Conservation (phyloP, 768 basidiomycete genomes). For the Podaxis sp. region DNA sequence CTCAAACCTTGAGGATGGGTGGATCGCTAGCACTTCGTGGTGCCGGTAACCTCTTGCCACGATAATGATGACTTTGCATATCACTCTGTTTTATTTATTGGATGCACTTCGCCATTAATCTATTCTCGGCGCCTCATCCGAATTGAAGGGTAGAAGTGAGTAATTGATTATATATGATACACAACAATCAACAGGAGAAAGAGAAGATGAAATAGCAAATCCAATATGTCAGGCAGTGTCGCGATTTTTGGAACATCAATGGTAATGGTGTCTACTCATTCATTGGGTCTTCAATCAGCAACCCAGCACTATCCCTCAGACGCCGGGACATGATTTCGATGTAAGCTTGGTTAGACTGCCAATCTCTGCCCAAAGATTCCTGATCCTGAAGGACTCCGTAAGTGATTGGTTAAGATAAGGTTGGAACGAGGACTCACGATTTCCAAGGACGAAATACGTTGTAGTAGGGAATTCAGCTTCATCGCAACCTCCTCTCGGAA, state of each 20-base stretch:
- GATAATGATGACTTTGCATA: conserved; percentile 35
- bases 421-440: conserved; percentile 17
- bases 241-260: neutral
- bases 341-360: conserved; percentile 64
- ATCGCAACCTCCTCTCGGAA: conserved; percentile 56
- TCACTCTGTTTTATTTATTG: conserved; percentile 10
- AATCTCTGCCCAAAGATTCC: conserved; percentile 45
- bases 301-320: conserved; percentile 58
- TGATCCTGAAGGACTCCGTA: conserved; percentile 25
- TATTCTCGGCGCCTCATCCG: neutral
- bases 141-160: neutral
- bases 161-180: neutral
- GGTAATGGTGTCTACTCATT: neutral
- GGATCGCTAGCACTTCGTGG: conserved; percentile 79
- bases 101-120: neutral
- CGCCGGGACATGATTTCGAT: conserved; percentile 73
- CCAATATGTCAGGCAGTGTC: neutral
- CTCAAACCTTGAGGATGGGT: conserved; percentile 75
- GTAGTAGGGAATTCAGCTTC: conserved; percentile 51
- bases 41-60: conserved; percentile 76
- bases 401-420: conserved; percentile 7
- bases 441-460: conserved; percentile 49
- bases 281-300: conserved; percentile 19
- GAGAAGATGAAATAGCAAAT: neutral
- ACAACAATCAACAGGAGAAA: neutral